These are phyloP conservation scores for Beta lomatogona DNA, from an alignment of 179 eudicot genomes.

Conservation along the genomic window DNA sequence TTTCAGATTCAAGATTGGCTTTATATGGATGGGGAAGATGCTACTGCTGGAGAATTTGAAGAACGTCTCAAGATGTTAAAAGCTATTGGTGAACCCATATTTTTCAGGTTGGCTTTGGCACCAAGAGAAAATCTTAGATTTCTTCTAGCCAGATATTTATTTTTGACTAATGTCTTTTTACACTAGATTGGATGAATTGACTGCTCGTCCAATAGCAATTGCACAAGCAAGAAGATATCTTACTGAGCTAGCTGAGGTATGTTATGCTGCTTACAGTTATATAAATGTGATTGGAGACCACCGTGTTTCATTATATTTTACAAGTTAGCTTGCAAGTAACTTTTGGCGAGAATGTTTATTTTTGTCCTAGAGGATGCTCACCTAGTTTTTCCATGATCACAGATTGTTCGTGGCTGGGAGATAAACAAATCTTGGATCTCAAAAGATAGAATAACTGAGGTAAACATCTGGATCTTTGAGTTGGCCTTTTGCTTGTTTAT, in stretches of 20 bases:
- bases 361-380: background rate
- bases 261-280: slow-evolving; percentile 15
- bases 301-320: background rate
- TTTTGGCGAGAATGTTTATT: background rate
- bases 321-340: background rate
- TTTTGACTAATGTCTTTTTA: slow-evolving; percentile 20
- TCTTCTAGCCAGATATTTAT: slow-evolving; percentile 20
- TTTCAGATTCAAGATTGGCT: slow-evolving; percentile 94
- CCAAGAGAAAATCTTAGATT: background rate
- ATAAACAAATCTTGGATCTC: slow-evolving; percentile 84
- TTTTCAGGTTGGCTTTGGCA: slow-evolving; percentile 63
- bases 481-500: slow-evolving; percentile 2
- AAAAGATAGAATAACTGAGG: slow-evolving; percentile 80
- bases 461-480: slow-evolving; percentile 6
- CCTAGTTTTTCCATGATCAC: slow-evolving; percentile 12
- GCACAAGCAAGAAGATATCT: slow-evolving; percentile 66
- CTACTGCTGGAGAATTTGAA: slow-evolving; percentile 75
- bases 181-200: slow-evolving; percentile 75
- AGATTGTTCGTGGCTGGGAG: slow-evolving; percentile 85
- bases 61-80: slow-evolving; percentile 75
- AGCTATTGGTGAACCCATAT: slow-evolving; percentile 92
- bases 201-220: slow-evolving; percentile 79
- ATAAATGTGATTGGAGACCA: background rate
- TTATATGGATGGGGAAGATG: slow-evolving; percentile 98
- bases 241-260: slow-evolving; percentile 72